Conservation (phyloP, 2,329 filamentous ascomycete species). For the Colletotrichum incanum region DNA sequence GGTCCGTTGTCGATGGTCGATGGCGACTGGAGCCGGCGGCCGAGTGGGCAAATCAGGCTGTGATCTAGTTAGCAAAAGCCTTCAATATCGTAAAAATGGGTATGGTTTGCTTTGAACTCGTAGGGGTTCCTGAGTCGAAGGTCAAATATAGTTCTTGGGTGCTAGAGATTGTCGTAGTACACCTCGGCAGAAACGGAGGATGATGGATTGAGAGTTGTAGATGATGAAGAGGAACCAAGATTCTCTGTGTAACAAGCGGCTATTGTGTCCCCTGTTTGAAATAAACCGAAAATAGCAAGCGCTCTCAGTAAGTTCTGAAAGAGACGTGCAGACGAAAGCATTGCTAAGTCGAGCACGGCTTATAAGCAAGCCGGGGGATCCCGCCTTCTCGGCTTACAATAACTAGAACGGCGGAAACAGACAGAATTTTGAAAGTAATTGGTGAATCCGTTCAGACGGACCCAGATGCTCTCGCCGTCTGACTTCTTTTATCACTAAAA, state of each 20-base stretch:
- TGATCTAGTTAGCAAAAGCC: neutral
- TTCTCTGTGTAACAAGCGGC: neutral
- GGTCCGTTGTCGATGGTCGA: neutral
- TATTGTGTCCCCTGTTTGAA: neutral
- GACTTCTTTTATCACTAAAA: neutral
- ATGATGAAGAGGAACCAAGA: neutral
- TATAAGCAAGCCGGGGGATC: neutral
- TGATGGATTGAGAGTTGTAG: neutral
- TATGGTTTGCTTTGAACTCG: neutral
- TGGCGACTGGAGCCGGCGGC: neutral
- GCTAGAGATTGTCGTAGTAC: neutral
- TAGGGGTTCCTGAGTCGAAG: neutral
- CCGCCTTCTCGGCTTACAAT: neutral
- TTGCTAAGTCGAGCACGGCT: neutral
- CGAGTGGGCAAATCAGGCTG: neutral
- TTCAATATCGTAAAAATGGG: neutral
- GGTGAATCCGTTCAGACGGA: neutral
- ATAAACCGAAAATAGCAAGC: neutral
- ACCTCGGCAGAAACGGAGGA: neutral
- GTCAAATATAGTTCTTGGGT: neutral
- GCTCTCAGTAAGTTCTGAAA: neutral
- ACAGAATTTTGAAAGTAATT: neutral
- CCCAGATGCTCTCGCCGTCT: neutral
- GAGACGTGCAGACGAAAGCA: neutral
- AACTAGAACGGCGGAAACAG: neutral